Evolutionary conservation across 257 asterid genomes (phyloP).

Genomic region (Asclepias syriaca): DNA sequence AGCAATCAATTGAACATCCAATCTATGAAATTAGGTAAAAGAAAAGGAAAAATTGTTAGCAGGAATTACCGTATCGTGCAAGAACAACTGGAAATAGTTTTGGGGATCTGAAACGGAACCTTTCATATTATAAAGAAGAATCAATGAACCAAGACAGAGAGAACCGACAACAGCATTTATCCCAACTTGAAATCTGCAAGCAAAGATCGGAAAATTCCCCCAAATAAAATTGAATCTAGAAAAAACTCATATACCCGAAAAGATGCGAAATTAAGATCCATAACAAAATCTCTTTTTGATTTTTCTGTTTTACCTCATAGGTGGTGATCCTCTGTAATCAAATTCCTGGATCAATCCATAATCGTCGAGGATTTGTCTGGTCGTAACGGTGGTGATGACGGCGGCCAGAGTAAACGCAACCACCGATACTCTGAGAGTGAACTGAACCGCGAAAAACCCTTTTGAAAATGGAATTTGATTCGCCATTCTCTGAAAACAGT

Average conservation of each 20-base stretch:
- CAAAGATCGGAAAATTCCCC: too few species aligned
- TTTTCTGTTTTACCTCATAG: not conserved
- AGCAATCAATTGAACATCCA: not conserved
- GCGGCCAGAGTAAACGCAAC: constrained; percentile 9
- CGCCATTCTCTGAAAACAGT: constrained; percentile 1
- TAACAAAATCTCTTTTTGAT: too few species aligned
- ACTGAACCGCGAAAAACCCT: constrained; percentile 2
- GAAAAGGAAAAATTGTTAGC: not conserved
- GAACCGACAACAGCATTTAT: constrained; percentile 13
- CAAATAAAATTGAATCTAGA: not conserved
- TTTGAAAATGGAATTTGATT: not conserved
- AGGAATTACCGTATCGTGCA: constrained; percentile 12
- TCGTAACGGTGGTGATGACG: not conserved
- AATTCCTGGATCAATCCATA: not conserved
- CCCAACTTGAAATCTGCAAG: constrained; percentile 14
- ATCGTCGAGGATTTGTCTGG: not conserved
- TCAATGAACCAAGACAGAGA: not conserved
- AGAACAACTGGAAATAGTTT: constrained; percentile 3
- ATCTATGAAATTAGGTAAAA: not conserved
- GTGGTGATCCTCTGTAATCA: constrained; percentile 1
- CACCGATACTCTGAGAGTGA: constrained; percentile 9
- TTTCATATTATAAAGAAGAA: constrained; percentile 2
- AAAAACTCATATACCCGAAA: not conserved
- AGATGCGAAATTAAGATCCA: not conserved
- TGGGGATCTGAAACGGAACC: not conserved